Evolutionary conservation across 495 filamentous ascomycete genomes (phyloP).

Genomic region (Podospora sp.): DNA sequence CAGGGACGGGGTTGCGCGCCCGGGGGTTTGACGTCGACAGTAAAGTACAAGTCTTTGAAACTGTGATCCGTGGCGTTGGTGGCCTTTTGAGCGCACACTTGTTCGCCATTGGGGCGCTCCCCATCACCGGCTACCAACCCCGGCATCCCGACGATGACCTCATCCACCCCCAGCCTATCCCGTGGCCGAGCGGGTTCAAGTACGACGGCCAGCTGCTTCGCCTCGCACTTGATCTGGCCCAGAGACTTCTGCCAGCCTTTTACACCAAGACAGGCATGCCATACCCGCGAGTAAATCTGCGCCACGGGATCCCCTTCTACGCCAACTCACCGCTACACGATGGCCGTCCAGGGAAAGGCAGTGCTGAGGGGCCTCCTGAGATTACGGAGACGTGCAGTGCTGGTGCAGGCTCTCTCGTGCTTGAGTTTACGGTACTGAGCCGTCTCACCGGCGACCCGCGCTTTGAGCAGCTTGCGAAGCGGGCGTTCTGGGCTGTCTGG

Average conservation of each 20-base stretch:
- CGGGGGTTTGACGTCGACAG: slow-evolving; percentile 93
- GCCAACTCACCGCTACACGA: slow-evolving; percentile 72
- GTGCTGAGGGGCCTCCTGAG: slow-evolving; percentile 55
- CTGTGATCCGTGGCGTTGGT: slow-evolving; percentile 90
- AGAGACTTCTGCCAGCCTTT: slow-evolving; percentile 86
- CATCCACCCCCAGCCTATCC: slow-evolving; percentile 55
- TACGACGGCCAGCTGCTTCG: slow-evolving; percentile 90
- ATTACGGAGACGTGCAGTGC: slow-evolving; percentile 96
- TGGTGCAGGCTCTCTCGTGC: slow-evolving; percentile 87
- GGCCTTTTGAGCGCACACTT: slow-evolving; percentile 90
- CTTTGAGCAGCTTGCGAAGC: slow-evolving; percentile 86
- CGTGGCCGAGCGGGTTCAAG: slow-evolving; percentile 74
- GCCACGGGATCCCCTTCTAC: slow-evolving; percentile 90
- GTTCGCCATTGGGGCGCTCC: slow-evolving; percentile 86
- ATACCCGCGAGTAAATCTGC: slow-evolving; percentile 92
- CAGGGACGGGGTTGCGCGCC: slow-evolving; percentile 70
- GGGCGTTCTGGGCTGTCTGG: slow-evolving; percentile 97
- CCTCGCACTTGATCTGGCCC: slow-evolving; percentile 79
- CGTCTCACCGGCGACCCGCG: slow-evolving; percentile 82
- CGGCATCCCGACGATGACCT: slow-evolving; percentile 36
- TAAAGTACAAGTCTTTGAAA: slow-evolving; percentile 98
- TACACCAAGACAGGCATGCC: slow-evolving; percentile 86
- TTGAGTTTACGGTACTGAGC: slow-evolving; percentile 90
- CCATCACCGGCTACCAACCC: slow-evolving; percentile 75
- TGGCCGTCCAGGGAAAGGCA: slow-evolving; percentile 32